A percentile compares a stretch with the other conserved stretches of the same genome.
Conservation (phyloP, 768 basidiomycete species). For the Agaricus sinodeliciosus region DNA sequence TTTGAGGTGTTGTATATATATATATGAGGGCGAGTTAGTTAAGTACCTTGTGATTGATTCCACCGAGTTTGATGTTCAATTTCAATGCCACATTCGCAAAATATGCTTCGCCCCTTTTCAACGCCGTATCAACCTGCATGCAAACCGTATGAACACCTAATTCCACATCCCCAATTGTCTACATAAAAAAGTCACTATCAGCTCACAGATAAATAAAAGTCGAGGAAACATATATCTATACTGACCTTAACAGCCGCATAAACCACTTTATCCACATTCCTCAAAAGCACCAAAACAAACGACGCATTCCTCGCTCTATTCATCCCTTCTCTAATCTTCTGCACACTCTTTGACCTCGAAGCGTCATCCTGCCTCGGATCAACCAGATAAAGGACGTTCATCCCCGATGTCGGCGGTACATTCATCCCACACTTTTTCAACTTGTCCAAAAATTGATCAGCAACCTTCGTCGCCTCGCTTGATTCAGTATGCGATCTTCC, state of each 20-base stretch:
- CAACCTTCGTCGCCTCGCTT: slow-evolving; percentile 26
- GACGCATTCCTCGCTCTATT: slow-evolving; percentile 36
- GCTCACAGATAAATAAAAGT: not conserved
- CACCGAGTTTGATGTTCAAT: slow-evolving; percentile 78
- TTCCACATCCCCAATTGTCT: slow-evolving; percentile 64
- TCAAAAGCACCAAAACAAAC: slow-evolving; percentile 67
- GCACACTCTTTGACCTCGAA: slow-evolving; percentile 30
- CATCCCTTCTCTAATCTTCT: slow-evolving; percentile 35
- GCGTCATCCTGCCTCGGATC: slow-evolving; percentile 24
- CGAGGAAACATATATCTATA: not conserved
- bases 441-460: slow-evolving; percentile 49
- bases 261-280: slow-evolving; percentile 62
- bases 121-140: slow-evolving; percentile 59
- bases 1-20: not conserved
- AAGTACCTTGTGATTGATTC: slow-evolving; percentile 59
- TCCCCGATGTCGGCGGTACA: slow-evolving; percentile 30
- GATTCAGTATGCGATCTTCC: no score
- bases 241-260: slow-evolving; percentile 73
- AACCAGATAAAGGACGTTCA: slow-evolving; percentile 31
- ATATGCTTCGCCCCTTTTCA: slow-evolving; percentile 70
- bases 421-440: slow-evolving; percentile 54
- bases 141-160: slow-evolving; percentile 75
- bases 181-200: not conserved
- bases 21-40: not conserved
- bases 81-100: slow-evolving; percentile 79